Evolutionary conservation across 2,329 filamentous ascomycete species (phyloP).

Genomic region (Fusarium sp.): DNA sequence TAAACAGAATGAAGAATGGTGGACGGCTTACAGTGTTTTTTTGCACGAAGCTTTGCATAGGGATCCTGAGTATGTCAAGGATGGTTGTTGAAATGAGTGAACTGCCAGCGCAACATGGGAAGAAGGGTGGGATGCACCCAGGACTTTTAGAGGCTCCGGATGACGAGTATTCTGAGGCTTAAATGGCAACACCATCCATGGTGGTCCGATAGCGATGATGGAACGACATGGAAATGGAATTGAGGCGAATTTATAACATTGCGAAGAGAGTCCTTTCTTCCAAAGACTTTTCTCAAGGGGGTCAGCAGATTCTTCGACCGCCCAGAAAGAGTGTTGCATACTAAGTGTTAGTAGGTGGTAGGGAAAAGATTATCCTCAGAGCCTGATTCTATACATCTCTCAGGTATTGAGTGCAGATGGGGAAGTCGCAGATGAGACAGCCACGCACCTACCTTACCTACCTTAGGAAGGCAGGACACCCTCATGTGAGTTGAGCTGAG

Average conservation of each 20-base stretch:
- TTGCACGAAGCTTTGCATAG: neutral
- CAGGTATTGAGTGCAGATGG: conserved; percentile 16
- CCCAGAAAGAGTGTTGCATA: neutral
- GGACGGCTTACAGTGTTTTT: neutral
- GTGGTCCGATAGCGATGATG: neutral
- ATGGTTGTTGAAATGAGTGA: neutral
- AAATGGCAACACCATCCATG: neutral
- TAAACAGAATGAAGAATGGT: no score
- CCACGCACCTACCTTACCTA: neutral
- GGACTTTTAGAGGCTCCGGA: conserved; percentile 8
- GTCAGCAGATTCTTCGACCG: neutral
- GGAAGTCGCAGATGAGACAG: conserved; percentile 14
- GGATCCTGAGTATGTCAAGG: neutral
- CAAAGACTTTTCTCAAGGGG: neutral
- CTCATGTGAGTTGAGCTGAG: conserved; percentile 1
- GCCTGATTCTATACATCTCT: neutral
- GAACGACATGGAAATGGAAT: neutral
- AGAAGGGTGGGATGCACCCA: neutral
- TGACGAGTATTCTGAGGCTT: neutral
- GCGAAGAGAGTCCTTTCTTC: neutral
- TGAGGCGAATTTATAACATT: conserved; percentile 11
- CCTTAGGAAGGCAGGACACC: neutral
- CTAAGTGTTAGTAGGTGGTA: neutral
- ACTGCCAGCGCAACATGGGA: neutral
- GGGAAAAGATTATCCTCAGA: neutral